These are phyloP conservation scores for Phytophthora fragariae DNA, from an alignment of 352 stramenopile species.

Conservation along the genomic window DNA sequence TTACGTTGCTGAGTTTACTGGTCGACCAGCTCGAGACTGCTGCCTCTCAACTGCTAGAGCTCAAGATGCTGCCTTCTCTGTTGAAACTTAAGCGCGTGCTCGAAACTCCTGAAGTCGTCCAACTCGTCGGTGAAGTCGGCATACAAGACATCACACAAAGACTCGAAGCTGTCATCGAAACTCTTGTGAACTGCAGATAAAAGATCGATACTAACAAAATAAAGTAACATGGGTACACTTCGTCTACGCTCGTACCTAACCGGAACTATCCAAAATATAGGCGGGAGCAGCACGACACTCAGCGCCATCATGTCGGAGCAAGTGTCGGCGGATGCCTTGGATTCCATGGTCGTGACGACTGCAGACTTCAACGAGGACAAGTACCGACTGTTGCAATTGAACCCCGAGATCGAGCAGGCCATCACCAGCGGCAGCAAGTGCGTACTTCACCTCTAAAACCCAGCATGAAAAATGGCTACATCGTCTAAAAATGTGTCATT, in stretches of 20 bases:
- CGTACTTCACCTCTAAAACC: background rate
- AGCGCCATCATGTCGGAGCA: slow-evolving; percentile 33
- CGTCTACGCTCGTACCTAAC: slow-evolving; percentile 26
- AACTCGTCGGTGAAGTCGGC: slow-evolving; percentile 29
- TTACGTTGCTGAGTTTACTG: slow-evolving; percentile 64
- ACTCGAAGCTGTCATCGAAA: slow-evolving; percentile 49
- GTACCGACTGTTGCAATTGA: slow-evolving; percentile 72
- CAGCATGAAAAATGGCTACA: background rate
- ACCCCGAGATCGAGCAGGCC: slow-evolving; percentile 66
- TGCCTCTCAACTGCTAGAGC: slow-evolving; percentile 47
- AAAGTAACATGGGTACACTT: background rate
- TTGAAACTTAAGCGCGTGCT: slow-evolving; percentile 48
- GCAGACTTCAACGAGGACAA: slow-evolving; percentile 60
- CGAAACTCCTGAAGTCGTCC: slow-evolving; percentile 5
- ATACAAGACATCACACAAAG: slow-evolving; percentile 41
- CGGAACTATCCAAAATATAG: slow-evolving; percentile 5
- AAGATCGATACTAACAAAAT: background rate
- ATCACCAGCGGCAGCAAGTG: slow-evolving; percentile 59
- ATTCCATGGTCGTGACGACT: slow-evolving; percentile 60
- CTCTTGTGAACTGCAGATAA: slow-evolving; percentile 36
- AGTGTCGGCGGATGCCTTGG: slow-evolving; percentile 13
- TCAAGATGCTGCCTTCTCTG: slow-evolving; percentile 44
- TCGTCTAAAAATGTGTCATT: background rate
- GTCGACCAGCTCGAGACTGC: slow-evolving; percentile 49
- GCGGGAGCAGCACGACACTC: background rate